A percentile compares a stretch with the other conserved stretches of the same genome.
phyloP scores from a whole-genome alignment of 805 yeast species.

The Yamadazyma kitorensis region DNA sequence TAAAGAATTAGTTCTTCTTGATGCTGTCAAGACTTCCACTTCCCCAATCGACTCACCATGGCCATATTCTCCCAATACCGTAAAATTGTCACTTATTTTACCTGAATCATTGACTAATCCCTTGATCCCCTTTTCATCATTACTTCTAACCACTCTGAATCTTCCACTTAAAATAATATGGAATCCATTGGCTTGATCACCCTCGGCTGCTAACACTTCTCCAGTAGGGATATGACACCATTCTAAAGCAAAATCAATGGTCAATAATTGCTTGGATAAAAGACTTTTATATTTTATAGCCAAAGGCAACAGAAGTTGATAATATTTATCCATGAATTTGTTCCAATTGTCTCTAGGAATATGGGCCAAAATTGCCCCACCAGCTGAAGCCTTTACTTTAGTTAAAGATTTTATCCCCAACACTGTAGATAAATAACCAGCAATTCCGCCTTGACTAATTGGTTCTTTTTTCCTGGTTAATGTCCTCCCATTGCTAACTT shows the following conservation, averaged over 20 bases:
- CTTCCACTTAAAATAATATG: conserved; percentile 89
- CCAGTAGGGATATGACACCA: conserved; percentile 95
- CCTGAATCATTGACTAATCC: conserved; percentile 15
- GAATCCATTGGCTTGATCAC: conserved; percentile 85
- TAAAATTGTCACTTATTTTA: conserved; percentile 20
- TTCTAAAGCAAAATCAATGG: conserved; percentile 88
- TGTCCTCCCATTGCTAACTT: conserved; percentile 3
- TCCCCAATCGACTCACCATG: conserved; percentile 96
- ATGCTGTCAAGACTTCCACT: conserved; percentile 85
- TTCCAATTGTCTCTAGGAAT: conserved; percentile 63
- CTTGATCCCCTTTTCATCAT: too few species aligned
- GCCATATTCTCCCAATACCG: conserved; percentile 72
- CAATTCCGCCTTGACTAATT: conserved; percentile 74
- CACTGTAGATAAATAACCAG: conserved; percentile 81
- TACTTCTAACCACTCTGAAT: conserved; percentile 56
- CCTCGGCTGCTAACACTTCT: conserved; percentile 72
- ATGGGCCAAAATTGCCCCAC: conserved; percentile 60
- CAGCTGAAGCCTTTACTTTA: conserved; percentile 56
- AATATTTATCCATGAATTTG: conserved; percentile 67
- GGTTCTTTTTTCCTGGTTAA: conserved; percentile 45
- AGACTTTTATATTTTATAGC: conserved; percentile 72
- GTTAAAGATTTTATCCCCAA: conserved; percentile 80
- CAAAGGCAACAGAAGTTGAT: conserved; percentile 69
- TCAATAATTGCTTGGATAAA: conserved; percentile 62
- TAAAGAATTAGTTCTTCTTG: conserved; percentile 63